Evolutionary conservation across 2,329 filamentous ascomycete species (phyloP).

Genomic region (Neofusicoccum kwambonambiense): DNA sequence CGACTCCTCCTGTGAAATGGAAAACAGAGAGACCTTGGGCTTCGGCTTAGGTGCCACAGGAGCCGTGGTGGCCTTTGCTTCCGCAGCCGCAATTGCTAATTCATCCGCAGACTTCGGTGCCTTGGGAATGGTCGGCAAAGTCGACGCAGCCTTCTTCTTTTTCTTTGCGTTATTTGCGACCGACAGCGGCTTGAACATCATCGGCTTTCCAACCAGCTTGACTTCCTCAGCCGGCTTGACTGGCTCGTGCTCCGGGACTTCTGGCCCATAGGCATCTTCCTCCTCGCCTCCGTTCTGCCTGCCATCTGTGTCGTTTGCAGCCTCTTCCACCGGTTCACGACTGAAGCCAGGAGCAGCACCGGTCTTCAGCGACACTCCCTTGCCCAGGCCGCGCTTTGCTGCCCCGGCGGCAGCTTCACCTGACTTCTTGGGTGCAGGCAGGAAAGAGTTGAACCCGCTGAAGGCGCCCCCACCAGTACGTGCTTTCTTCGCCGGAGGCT

Average conservation of each 20-base stretch:
- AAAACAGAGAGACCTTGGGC: constrained; percentile 70
- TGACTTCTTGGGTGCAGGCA: constrained; percentile 75
- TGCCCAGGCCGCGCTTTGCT: constrained; percentile 41
- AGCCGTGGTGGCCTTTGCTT: not conserved
- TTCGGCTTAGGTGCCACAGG: constrained; percentile 26
- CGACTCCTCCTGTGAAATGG: constrained; percentile 50
- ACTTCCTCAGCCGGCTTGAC: constrained; percentile 57
- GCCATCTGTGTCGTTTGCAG: constrained; percentile 37
- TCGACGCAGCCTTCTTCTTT: constrained; percentile 51
- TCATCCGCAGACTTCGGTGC: not conserved
- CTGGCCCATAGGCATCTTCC: not conserved
- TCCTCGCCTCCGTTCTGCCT: not conserved
- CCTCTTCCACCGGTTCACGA: constrained; percentile 52
- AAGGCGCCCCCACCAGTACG: constrained; percentile 66
- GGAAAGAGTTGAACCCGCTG: constrained; percentile 78
- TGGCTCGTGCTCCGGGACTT: constrained; percentile 39
- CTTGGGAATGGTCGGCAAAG: not conserved
- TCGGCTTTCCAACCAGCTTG: constrained; percentile 72
- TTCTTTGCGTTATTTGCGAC: constrained; percentile 73
- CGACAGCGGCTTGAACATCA: constrained; percentile 87
- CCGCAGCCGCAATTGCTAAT: not conserved
- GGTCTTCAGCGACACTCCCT: constrained; percentile 74
- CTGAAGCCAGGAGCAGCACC: constrained; percentile 80
- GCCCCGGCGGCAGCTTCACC: constrained; percentile 28
- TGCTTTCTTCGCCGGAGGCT: constrained; percentile 69